Evolutionary conservation across 495 filamentous ascomycete genomes (phyloP).

Genomic region (Amniculicola lignicola): DNA sequence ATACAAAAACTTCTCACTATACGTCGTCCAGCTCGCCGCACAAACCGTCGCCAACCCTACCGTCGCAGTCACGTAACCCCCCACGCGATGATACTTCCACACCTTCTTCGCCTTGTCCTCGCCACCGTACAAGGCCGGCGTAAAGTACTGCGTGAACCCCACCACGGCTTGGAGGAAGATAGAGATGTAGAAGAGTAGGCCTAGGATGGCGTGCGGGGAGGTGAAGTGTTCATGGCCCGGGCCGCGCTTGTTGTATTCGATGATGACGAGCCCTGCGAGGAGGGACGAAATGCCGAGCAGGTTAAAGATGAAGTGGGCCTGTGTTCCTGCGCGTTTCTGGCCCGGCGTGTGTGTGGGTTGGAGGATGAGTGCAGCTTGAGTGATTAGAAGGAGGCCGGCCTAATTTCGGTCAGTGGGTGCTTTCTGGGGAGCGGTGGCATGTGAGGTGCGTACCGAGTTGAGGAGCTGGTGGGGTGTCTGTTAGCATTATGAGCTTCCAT

Average conservation of each 20-base stretch:
- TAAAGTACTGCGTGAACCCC: constrained; percentile 74
- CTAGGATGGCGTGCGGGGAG: constrained; percentile 74
- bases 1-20: constrained; percentile 56
- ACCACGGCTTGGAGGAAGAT: constrained; percentile 69
- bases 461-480: constrained; percentile 54
- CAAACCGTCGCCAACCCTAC: constrained; percentile 69
- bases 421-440: background rate
- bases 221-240: constrained; percentile 65
- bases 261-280: constrained; percentile 65
- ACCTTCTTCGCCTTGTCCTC: constrained; percentile 72
- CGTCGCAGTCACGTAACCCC: constrained; percentile 71
- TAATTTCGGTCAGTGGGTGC: background rate
- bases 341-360: constrained; percentile 77
- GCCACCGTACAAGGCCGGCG: constrained; percentile 69
- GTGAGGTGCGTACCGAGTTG: constrained; percentile 51
- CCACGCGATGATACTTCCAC: constrained; percentile 83
- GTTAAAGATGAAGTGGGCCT: constrained; percentile 66
- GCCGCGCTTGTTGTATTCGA: constrained; percentile 75
- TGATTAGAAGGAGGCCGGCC: constrained; percentile 65
- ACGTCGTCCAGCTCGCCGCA: constrained; percentile 73
- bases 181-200: constrained; percentile 68
- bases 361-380: constrained; percentile 77
- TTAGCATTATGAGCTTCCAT: constrained; percentile 3
- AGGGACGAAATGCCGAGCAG: constrained; percentile 59
- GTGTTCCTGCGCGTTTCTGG: constrained; percentile 71